Evolutionary conservation across 176 grass and related monocot species (phyloP).

Genomic region (Oryza australiensis): DNA sequence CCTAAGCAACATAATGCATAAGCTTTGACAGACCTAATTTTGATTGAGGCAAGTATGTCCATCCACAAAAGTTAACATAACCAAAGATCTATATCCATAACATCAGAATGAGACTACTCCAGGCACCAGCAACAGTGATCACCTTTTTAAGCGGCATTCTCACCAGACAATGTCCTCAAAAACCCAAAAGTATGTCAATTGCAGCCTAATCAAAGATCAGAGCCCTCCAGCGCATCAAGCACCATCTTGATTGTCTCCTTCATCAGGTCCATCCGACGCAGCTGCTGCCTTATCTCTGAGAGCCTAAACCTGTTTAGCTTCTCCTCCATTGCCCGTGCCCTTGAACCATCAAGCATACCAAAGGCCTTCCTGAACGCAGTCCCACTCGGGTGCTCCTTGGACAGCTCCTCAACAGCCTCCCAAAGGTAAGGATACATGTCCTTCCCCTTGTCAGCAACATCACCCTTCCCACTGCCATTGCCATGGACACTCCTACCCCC

Average conservation of each 20-base stretch:
- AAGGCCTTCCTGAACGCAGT: constrained; percentile 44
- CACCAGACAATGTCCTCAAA: background rate
- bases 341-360: constrained; percentile 40
- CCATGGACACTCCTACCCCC: background rate
- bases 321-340: constrained; percentile 48
- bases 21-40: constrained; percentile 20
- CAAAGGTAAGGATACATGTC: constrained; percentile 41
- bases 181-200: constrained; percentile 8
- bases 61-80: constrained; percentile 17
- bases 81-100: constrained; percentile 24
- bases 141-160: constrained; percentile 21
- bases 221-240: constrained; percentile 39
- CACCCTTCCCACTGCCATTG: background rate
- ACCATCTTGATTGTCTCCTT: constrained; percentile 51
- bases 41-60: constrained; percentile 7
- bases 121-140: background rate
- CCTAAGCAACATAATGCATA: constrained; percentile 27
- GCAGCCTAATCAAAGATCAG: constrained; percentile 21
- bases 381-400: constrained; percentile 41
- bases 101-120: constrained; percentile 19
- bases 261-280: constrained; percentile 53
- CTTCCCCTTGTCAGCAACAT: constrained; percentile 32
- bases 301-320: constrained; percentile 50
- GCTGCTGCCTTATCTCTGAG: constrained; percentile 48
- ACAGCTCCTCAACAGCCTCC: constrained; percentile 47